Evolutionary conservation across 257 asterid genomes (phyloP), one percentile per base, ranked within the genome.

Genomic region (Solanum etuberosum): DNA sequence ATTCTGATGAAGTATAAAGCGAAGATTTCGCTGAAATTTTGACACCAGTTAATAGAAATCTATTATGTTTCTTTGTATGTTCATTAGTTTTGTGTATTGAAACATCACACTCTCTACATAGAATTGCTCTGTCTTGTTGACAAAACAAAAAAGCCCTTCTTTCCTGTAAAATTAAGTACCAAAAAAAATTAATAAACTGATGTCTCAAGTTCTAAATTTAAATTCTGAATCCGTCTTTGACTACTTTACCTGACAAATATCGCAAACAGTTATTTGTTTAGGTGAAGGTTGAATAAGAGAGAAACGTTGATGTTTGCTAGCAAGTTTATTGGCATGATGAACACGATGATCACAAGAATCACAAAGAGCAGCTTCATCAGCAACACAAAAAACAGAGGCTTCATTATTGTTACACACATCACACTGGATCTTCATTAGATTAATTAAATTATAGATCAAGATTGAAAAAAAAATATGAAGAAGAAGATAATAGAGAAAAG

Each of bases 291-390:
- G 93, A 87, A 91, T 91, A 72, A 95, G 96, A 38, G 94, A 87
- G 92, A 94, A 94, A 84, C 98, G 95, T 9, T 88, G 98, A 90
- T 97, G 98, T 81, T 95, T 97, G 4, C 93, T 92, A 86, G 99
- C 98, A 65, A 97, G 98, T 86, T 94, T 97, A 89, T 97, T 95
- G 85, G 98, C 99, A 87, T 94, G 96, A 95, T 97, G 99, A 91
- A 97, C 98, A 43, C 95, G 93, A 93, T 92, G 95, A 95, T 97
- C 98, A 88, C 99, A 97, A 88, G 96, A 89, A 88, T 92, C 76
- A 94, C 99, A 97, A 38, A 97, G 93, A 80, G 96, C 91, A 77
- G 99, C 98, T 84, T 97, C 98, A 87, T 97, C 99, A 73, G 99
- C 98, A 31, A 85, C 86, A 89, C 99, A 97, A 90, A 89, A 94